A percentile compares a stretch with the other conserved stretches of the same genome.
Conservation (phyloP, 129 eudicot species). For the Tagetes erecta region DNA sequence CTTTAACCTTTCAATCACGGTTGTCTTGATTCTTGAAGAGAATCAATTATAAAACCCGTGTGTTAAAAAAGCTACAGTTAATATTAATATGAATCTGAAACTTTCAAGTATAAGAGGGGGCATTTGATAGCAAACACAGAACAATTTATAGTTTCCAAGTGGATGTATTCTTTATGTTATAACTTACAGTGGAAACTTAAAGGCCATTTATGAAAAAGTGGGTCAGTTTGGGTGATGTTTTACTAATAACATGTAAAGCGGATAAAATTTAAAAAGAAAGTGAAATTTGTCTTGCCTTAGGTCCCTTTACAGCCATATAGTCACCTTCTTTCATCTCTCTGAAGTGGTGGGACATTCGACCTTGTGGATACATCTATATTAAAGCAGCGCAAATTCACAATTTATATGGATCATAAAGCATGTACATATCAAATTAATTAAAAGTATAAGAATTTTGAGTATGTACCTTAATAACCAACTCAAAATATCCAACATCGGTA, state of each 20-base stretch:
- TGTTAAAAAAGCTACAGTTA: not conserved
- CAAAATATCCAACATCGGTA: conserved; percentile 57
- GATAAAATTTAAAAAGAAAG: not conserved
- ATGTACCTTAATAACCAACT: conserved; percentile 65
- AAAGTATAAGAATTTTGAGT: not conserved
- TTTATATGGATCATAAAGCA: conserved; percentile 12
- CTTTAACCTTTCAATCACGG: not conserved
- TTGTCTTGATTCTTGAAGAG: not conserved
- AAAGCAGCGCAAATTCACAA: not conserved
- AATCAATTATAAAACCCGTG: not conserved
- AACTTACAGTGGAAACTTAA: not conserved
- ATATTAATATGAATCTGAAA: not conserved
- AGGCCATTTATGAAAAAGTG: not conserved
- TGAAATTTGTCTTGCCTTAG: conserved; percentile 39
- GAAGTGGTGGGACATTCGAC: conserved; percentile 72
- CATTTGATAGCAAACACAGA: not conserved
- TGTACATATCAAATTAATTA: not conserved
- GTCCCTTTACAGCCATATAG: conserved; percentile 60
- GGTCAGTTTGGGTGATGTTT: conserved; percentile 7
- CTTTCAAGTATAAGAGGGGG: not conserved
- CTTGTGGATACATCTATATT: conserved; percentile 68
- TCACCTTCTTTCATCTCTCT: conserved; percentile 71
- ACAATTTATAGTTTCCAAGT: not conserved
- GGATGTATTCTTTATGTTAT: not conserved
- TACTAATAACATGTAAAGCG: not conserved